Base-by-base conservation (phyloP, 116 monocot species). In the Zostera marina region DNA sequence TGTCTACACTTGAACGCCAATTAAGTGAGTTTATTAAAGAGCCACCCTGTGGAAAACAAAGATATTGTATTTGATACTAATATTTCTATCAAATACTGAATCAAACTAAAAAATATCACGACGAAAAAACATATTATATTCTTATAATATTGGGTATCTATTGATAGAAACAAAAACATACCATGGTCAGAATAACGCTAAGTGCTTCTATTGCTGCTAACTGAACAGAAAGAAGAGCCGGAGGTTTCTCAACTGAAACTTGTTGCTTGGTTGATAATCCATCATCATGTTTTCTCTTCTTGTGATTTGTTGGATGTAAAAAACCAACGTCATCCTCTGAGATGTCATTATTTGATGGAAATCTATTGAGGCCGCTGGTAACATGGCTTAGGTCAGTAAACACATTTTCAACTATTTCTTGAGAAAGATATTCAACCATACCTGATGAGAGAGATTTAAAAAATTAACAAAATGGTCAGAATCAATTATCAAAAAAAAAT, bases 181-280 rank as follows among this genome's bases (percentile, higher is more conserved):
- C 84, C 83, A 86, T 80, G 44, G 78, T 78, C 12, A 98, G 49
- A 70, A 98, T 90, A 67, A 74, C 66, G 71, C 81, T 85, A 42
- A 98, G 42, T 71, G 98, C 73, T 63, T 55, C 70, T 16, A 98
- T 60, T 48, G 86, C 98, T 62, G 79, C 82, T 58, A 90, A 74
- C 59, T 83, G 80, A 47, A 98, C 83, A 60, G 79, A 73, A 47
- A 75, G 42, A 52, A 68, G 68, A 68, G 52, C 26, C 9, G 54
- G n/a, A 16, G 54, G 16, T 3, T 58, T 56, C 44, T 42, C 38
- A 59, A 64, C 66, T 43, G 40, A 54, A 76, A 69, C 70, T 61
- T 68, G 61, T 19, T 44, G 43, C 23, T 77, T 63, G 40, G 9
- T 45, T 24, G 22, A 12, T 14, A 56, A 25, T 58, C 14, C 54